Evolutionary conservation across 164 flowering plant genomes (phyloP).

Genomic region (Stephania japonica): DNA sequence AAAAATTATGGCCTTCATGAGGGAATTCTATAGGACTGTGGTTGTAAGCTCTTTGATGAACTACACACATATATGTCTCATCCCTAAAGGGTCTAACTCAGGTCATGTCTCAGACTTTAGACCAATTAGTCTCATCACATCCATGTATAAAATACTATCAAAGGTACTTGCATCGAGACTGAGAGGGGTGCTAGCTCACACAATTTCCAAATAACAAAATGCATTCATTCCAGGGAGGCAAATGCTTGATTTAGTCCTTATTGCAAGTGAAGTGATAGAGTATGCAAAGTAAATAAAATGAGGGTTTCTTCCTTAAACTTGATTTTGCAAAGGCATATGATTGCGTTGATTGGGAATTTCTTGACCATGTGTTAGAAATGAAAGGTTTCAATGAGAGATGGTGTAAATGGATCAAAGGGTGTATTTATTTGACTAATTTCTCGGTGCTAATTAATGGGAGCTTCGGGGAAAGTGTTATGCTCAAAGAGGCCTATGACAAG

Average conservation of each 20-base stretch:
- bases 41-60: no score
- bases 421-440: neutral
- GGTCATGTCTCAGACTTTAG: no score
- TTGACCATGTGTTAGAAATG: neutral
- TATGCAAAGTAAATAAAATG: neutral
- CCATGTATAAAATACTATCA: neutral
- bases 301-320: neutral
- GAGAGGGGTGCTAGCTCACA: neutral
- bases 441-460: neutral
- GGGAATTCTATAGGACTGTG: no score
- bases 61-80: no score
- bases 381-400: neutral
- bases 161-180: neutral
- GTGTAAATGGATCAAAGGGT: neutral
- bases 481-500: no score
- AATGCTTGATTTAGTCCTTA: neutral
- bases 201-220: neutral
- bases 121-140: no score
- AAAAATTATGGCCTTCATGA: no score
- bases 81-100: no score
- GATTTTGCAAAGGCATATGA: neutral
- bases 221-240: neutral
- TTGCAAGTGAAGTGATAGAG: neutral
- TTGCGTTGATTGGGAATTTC: neutral
- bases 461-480: no score